A percentile compares a stretch with the other conserved stretches of the same genome.
Evolutionary conservation across 768 basidiomycete species (phyloP).

Genomic region (Rhodotorula sphaerocarpa): DNA sequence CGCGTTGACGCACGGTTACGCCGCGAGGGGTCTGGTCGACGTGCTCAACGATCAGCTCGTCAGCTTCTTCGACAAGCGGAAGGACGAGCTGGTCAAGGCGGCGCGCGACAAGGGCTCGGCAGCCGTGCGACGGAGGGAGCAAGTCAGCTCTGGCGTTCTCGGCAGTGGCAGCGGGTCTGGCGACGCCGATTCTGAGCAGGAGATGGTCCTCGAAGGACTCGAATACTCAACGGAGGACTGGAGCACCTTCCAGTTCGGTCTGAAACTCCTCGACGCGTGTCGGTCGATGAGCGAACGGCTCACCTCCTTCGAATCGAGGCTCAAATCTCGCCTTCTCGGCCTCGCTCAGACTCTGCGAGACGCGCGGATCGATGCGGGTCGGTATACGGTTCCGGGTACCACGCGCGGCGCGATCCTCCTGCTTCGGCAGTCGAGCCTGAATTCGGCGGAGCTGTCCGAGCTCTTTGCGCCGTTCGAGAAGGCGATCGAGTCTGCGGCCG

Average conservation of each 20-base stretch:
- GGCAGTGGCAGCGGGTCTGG: conserved; percentile 25
- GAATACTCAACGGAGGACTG: conserved; percentile 87
- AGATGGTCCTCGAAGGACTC: conserved; percentile 53
- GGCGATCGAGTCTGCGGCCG: not conserved
- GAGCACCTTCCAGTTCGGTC: conserved; percentile 68
- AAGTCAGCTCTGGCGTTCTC: conserved; percentile 45
- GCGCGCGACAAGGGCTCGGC: conserved; percentile 12
- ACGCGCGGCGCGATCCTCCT: conserved; percentile 57
- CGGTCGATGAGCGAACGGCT: conserved; percentile 64
- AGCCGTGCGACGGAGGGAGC: conserved; percentile 47
- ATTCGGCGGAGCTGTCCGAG: conserved; percentile 64
- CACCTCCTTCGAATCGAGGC: conserved; percentile 58
- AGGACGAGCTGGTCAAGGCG: conserved; percentile 17
- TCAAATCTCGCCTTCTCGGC: conserved; percentile 56
- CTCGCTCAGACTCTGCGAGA: conserved; percentile 56
- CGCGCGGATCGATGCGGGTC: conserved; percentile 52
- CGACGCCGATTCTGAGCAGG: conserved; percentile 42
- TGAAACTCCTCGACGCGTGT: conserved; percentile 76
- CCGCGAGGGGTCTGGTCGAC: conserved; percentile 60
- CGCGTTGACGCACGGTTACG: conserved; percentile 84
- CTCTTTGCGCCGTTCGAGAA: conserved; percentile 50
- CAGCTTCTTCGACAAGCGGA: conserved; percentile 52
- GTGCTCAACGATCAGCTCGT: conserved; percentile 65
- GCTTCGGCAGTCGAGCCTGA: conserved; percentile 75
- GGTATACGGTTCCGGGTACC: conserved; percentile 53